These are phyloP conservation scores for Ustilago sp. DNA, from an alignment of 1,284 basidiomycete genomes.

Conservation along the genomic window DNA sequence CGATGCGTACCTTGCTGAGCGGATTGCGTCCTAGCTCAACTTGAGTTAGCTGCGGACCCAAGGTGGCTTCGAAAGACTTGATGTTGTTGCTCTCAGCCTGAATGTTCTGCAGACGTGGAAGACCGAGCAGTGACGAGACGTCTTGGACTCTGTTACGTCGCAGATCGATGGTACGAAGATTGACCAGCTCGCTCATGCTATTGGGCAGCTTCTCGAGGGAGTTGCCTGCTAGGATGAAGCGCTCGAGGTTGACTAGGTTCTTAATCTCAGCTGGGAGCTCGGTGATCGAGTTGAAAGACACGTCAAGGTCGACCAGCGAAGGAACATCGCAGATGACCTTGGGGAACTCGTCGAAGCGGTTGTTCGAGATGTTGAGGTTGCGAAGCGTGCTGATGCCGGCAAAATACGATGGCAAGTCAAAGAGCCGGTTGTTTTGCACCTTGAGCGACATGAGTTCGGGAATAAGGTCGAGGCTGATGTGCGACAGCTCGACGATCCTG, in stretches of 20 bases:
- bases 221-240: constrained; percentile 65
- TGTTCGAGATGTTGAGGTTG: constrained; percentile 94
- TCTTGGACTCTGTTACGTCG: constrained; percentile 63
- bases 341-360: constrained; percentile 89
- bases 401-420: constrained; percentile 87
- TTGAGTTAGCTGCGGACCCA: constrained; percentile 49
- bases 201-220: constrained; percentile 60
- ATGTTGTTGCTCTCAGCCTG: constrained; percentile 66
- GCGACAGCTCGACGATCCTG: constrained; percentile 88
- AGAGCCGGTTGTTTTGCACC: constrained; percentile 92
- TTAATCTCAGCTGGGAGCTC: constrained; percentile 85
- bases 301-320: constrained; percentile 84
- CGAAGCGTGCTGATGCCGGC: constrained; percentile 79
- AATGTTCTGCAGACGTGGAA: constrained; percentile 59
- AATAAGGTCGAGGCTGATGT: constrained; percentile 84
- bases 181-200: constrained; percentile 53
- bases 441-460: constrained; percentile 80
- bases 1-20: constrained; percentile 60
- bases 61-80: constrained; percentile 59
- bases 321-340: constrained; percentile 80
- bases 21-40: constrained; percentile 66
- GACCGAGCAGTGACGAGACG: constrained; percentile 55
- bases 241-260: constrained; percentile 72
- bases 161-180: constrained; percentile 63
- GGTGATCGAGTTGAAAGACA: constrained; percentile 92